Evolutionary conservation across 2,329 filamentous ascomycete species (phyloP), one percentile per base, ranked within the genome.

Genomic region (Bisporella sp.): DNA sequence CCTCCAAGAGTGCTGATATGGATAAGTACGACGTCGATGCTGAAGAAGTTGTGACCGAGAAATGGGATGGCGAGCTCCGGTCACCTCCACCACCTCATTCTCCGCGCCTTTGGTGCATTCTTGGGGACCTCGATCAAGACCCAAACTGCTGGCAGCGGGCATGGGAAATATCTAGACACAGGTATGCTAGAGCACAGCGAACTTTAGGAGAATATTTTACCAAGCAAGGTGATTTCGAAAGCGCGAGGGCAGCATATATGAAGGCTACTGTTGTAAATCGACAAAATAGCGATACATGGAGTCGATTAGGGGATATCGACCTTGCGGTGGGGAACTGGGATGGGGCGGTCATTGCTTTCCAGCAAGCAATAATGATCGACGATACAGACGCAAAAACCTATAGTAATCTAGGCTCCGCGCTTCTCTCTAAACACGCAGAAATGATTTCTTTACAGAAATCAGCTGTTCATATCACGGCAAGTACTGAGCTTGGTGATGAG

Each of bases 301-400:
- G 89, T 62, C 84, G 91, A 0, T 74, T 97, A 4, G 93, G 93
- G 6, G 96, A 95, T 64, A 89, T 95, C 47, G 81, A 85, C 57
- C 77, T 99, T 21, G 84, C 92, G 46, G 75, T 95, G 0, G 81
- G 81, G 7, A 75, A 84, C 39, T 97, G 87, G 71, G 75, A 84
- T 21, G 85, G 86, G 21, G 92, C 93, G 0, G 84, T 88, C 1
- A 84, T 92, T 57, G 85, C 90, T 0, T 99, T 95, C 67, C 82
- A 84, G 6, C 79, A 90, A 28, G 85, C 86, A 6, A 91, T 99
- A 8, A 83, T 87, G 58, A 77, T 88, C 8, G 93, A 96, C 45
- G 91, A 95, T 30, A 84, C 85, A 47, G 91, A 96, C 63, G 92
- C 91, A 0, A 83, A 95, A 63, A 89, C 89, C 0, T 99, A 93